These are phyloP conservation scores for Ascochyta clinopodiicola DNA, from an alignment of 2,329 filamentous ascomycete species.

Conservation along the genomic window DNA sequence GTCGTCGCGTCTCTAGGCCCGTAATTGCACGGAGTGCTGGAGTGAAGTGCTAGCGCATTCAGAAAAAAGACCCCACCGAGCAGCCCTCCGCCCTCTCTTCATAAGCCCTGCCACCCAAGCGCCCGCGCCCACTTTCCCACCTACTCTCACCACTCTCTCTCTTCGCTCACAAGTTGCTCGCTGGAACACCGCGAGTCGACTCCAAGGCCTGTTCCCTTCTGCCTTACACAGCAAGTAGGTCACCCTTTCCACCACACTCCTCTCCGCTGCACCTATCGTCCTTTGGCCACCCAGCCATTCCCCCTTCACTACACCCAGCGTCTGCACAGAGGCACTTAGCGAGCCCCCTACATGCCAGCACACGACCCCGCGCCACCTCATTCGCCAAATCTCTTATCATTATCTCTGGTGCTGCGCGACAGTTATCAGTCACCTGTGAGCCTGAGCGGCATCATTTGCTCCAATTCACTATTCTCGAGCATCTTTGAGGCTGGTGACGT, in stretches of 20 bases:
- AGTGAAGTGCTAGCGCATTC: slow-evolving; percentile 45
- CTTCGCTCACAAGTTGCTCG: slow-evolving; percentile 38
- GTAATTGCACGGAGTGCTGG: slow-evolving; percentile 37
- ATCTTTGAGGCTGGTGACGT: slow-evolving; percentile 28
- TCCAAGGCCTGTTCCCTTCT: slow-evolving; percentile 33
- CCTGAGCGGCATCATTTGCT: slow-evolving; percentile 32
- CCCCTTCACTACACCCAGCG: slow-evolving; percentile 20
- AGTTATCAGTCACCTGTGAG: slow-evolving; percentile 36
- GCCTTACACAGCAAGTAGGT: slow-evolving; percentile 40
- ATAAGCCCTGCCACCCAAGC: slow-evolving; percentile 43
- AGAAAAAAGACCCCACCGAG: slow-evolving; percentile 47
- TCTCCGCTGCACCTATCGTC: slow-evolving; percentile 23
- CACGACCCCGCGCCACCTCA: slow-evolving; percentile 40
- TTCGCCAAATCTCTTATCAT: slow-evolving; percentile 47
- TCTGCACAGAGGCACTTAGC: slow-evolving; percentile 33
- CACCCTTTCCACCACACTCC: slow-evolving; percentile 19
- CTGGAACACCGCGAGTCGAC: slow-evolving; percentile 37
- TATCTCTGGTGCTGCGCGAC: slow-evolving; percentile 25
- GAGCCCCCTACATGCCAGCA: slow-evolving; percentile 20
- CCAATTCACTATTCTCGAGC: slow-evolving; percentile 24
- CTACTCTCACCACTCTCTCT: slow-evolving; percentile 14
- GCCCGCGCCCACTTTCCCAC: slow-evolving; percentile 25
- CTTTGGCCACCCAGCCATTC: slow-evolving; percentile 20
- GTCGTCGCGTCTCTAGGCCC: slow-evolving; percentile 34
- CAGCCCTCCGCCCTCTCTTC: slow-evolving; percentile 38